Evolutionary conservation across 768 basidiomycete species (phyloP).

Genomic region (Suillus subalutaceus): DNA sequence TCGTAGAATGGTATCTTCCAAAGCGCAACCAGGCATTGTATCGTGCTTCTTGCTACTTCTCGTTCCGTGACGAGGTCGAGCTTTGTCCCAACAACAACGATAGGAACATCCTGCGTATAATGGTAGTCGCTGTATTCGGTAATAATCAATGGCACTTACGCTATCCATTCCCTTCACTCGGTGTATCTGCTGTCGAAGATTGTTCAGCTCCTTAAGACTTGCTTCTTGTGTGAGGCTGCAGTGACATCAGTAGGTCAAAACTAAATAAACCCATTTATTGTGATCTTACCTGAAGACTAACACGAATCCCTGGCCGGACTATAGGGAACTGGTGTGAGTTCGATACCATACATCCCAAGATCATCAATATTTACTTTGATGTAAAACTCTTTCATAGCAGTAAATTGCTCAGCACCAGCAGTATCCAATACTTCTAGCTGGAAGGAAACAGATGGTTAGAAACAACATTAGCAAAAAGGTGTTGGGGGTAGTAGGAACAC

Average conservation of each 20-base stretch:
- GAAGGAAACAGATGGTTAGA: conserved; percentile 17
- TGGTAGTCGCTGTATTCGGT: background rate
- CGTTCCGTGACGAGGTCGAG: conserved; percentile 80
- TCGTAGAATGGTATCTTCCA: conserved; percentile 84
- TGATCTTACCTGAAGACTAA: conserved; percentile 73
- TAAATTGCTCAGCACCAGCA: conserved; percentile 87
- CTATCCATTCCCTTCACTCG: conserved; percentile 74
- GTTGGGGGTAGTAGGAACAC: conserved; percentile 18
- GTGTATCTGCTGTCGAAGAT: conserved; percentile 78
- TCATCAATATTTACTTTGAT: conserved; percentile 57
- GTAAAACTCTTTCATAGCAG: conserved; percentile 76
- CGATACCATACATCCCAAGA: background rate
- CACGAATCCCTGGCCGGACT: conserved; percentile 80
- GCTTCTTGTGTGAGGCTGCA: conserved; percentile 79
- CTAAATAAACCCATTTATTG: background rate
- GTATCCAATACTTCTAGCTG: conserved; percentile 85
- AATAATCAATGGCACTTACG: conserved; percentile 38
- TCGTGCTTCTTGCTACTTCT: conserved; percentile 67
- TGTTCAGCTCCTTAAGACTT: conserved; percentile 78
- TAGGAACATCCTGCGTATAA: conserved; percentile 59
- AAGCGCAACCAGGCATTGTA: conserved; percentile 61
- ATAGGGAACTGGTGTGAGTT: conserved; percentile 4
- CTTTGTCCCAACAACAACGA: conserved; percentile 87
- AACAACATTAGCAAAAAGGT: conserved; percentile 7
- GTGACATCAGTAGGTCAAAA: conserved; percentile 7